phyloP scores from a whole-genome alignment of 441 rosid species.

The Euphorbia neoarborescens region DNA sequence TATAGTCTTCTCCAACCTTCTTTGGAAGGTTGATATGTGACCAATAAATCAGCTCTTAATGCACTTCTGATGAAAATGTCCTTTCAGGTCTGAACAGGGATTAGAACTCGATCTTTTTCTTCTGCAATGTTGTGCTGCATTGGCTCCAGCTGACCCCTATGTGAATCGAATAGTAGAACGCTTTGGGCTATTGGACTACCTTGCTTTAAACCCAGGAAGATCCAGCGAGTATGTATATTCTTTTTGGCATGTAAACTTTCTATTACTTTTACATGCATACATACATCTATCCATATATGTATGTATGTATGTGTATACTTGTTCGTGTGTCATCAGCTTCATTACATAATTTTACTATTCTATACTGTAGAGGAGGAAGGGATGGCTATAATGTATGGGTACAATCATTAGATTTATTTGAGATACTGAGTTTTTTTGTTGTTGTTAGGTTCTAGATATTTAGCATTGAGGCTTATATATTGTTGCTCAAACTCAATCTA shows the following conservation, averaged over 20 bases:
- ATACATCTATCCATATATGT: background rate
- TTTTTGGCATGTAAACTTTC: background rate
- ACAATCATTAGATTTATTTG: background rate
- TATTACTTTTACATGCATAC: background rate
- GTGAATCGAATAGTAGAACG: constrained; percentile 64
- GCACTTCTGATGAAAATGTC: constrained; percentile 25
- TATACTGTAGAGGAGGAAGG: background rate
- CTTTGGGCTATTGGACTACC: constrained; percentile 70
- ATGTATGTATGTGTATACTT: background rate
- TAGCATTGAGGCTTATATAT: background rate
- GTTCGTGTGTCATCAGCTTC: constrained; percentile 1
- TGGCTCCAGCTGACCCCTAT: constrained; percentile 86
- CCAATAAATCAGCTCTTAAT: constrained; percentile 4
- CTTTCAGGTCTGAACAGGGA: constrained; percentile 87
- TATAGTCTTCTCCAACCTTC: background rate
- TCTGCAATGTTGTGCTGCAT: constrained; percentile 94
- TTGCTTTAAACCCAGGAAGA: constrained; percentile 42
- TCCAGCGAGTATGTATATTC: constrained; percentile 49
- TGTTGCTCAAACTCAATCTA: background rate
- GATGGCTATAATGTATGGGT: background rate
- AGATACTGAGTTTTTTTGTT: background rate
- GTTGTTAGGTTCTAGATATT: background rate
- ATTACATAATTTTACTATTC: background rate
- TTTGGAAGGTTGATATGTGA: background rate
- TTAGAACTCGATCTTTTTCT: constrained; percentile 95